Evolutionary conservation across 2,329 filamentous ascomycete genomes (phyloP).

Genomic region (Fusarium tricinctum): DNA sequence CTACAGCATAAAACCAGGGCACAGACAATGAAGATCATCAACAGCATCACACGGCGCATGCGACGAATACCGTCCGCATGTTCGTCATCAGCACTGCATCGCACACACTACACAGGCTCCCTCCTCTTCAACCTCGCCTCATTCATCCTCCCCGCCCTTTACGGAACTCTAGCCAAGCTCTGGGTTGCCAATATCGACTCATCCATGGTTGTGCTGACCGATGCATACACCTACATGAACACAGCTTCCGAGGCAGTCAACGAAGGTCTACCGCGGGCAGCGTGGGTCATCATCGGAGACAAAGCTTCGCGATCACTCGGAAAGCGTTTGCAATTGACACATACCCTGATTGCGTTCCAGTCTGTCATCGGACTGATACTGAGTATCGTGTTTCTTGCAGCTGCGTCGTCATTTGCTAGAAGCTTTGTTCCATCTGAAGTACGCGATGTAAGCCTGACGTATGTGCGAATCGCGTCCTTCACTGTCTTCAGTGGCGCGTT

Average conservation of each 20-base stretch:
- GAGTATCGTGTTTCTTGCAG: conserved; percentile 70
- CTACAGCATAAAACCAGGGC: not conserved
- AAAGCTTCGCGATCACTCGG: conserved; percentile 64
- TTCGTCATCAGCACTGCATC: conserved; percentile 25
- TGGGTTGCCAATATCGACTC: conserved; percentile 79
- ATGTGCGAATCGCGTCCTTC: conserved; percentile 75
- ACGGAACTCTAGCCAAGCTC: conserved; percentile 75
- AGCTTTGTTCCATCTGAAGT: conserved; percentile 74
- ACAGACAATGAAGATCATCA: conserved; percentile 10
- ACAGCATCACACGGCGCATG: not conserved
- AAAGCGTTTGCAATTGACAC: conserved; percentile 69
- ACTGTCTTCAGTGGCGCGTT: conserved; percentile 72
- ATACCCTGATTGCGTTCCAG: conserved; percentile 75
- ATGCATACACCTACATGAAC: conserved; percentile 76
- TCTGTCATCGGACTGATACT: conserved; percentile 68
- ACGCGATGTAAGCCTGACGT: conserved; percentile 69
- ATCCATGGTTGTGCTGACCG: conserved; percentile 57
- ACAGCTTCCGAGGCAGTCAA: conserved; percentile 78
- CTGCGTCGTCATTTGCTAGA: conserved; percentile 67
- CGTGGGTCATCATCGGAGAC: conserved; percentile 79
- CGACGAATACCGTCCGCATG: not conserved
- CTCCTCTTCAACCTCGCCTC: conserved; percentile 73
- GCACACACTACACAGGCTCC: conserved; percentile 65
- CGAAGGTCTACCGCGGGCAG: conserved; percentile 77
- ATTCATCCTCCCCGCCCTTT: conserved; percentile 76